Evolutionary conservation across 495 filamentous ascomycete species (phyloP).

Genomic region (Daldinia vernicosa): DNA sequence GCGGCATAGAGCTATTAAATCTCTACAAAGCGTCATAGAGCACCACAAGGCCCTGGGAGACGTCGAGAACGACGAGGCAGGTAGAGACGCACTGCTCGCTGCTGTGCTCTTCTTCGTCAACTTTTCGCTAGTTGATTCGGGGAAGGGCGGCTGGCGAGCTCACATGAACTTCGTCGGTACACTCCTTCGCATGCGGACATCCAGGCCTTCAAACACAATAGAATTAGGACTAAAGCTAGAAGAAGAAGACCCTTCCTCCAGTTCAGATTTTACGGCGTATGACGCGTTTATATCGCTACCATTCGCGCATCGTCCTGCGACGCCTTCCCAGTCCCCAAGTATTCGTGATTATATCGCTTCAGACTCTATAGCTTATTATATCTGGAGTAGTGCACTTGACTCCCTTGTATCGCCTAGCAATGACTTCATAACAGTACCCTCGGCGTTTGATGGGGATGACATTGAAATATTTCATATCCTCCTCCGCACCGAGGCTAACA

Average conservation of each 20-base stretch:
- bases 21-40: slow-evolving; percentile 50
- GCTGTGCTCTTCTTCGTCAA: slow-evolving; percentile 66
- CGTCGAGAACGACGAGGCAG: slow-evolving; percentile 40
- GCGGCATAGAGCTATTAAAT: slow-evolving; percentile 59
- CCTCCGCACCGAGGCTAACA: slow-evolving; percentile 53
- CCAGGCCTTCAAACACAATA: not conserved
- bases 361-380: slow-evolving; percentile 52
- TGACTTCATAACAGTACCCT: slow-evolving; percentile 15
- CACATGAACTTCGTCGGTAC: slow-evolving; percentile 62
- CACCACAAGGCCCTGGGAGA: not conserved
- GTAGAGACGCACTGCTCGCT: slow-evolving; percentile 56
- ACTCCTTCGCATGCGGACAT: slow-evolving; percentile 47
- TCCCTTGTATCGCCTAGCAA: slow-evolving; percentile 53
- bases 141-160: slow-evolving; percentile 62
- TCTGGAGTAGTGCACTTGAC: slow-evolving; percentile 43
- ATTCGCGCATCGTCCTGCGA: not conserved
- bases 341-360: slow-evolving; percentile 54
- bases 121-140: slow-evolving; percentile 65
- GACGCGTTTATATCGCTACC: slow-evolving; percentile 15
- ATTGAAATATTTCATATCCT: slow-evolving; percentile 49
- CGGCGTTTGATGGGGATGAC: slow-evolving; percentile 33
- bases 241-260: not conserved
- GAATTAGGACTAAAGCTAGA: not conserved
- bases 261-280: slow-evolving; percentile 24
- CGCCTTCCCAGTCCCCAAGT: slow-evolving; percentile 13